Evolutionary conservation across 176 grass and related monocot genomes (phyloP), one percentile per base, ranked within the genome.

Genomic region (Panicum miliaceum): DNA sequence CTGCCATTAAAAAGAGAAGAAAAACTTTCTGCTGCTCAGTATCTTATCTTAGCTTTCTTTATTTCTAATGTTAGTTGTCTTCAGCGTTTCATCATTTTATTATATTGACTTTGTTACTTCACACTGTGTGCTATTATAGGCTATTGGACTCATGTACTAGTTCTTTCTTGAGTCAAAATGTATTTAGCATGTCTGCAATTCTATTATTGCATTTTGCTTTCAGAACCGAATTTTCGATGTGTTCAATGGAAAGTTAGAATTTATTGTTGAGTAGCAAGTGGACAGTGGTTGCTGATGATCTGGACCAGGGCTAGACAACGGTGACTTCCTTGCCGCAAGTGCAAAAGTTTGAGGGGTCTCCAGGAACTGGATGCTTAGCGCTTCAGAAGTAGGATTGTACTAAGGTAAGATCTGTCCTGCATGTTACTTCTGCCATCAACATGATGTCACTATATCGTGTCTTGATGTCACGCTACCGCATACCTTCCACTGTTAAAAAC

Each of bases 171-270:
- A 50, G 32, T 68, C 41, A 23, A 62, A 76, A 16, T 80, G 68
- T n/a, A 38, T 70, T 51, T 23, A 76, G 4, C 29, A 41, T n/a
- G n/a, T 77, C 63, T 83, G 66, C 23, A 62, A 58, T 78, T 78
- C n/a, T 22, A 56, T 22, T 71, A 36, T 78, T 88, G 73, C 65
- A 40, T 42, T 57, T 78, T 83, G n/a, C 43, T 79, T 63, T 84
- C 74, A 38, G 67, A 79, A 78, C 57, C 66, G 56, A 25, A 4
- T 78, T 35, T 78, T 34, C 35, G 7, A 63, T 36, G 57, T 37
- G 3, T 78, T 72, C 74, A 45, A 45, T 64, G 81, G 35, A 9
- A 58, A 75, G 18, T 63, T 71, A 25, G 51, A 83, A 58, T 64
- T 83, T 22, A 65, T 56, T 56, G 42, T 20, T 57, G 82, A 64